Percentiles rank a stretch among this genome's conserved stretches.
Conservation (phyloP, 23 red algal species). For the Gracilaria gracilis region DNA sequence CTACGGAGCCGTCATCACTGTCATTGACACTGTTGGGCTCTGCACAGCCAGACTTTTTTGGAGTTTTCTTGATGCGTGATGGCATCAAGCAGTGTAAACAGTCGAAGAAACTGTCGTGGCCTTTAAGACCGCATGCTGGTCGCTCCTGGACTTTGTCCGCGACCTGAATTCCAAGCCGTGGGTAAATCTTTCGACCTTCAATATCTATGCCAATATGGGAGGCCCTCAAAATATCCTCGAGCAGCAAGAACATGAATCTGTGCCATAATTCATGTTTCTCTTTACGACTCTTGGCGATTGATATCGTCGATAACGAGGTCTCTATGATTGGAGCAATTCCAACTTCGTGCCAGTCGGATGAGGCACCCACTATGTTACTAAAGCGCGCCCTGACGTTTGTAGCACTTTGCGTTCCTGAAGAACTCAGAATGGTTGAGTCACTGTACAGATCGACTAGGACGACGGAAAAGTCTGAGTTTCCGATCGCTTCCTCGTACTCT, state of each 20-base stretch:
- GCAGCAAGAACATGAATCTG: neutral
- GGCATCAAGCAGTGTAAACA: constrained; percentile 12
- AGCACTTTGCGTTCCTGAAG: constrained; percentile 5
- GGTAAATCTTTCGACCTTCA: neutral
- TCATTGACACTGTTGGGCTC: too few species aligned
- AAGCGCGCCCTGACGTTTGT: neutral
- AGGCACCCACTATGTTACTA: neutral
- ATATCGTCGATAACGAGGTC: neutral
- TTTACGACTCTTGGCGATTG: neutral
- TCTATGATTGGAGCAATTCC: constrained; percentile 4
- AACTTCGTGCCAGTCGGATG: neutral
- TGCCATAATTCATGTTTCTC: constrained; percentile 12
- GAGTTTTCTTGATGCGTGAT: neutral
- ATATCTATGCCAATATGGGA: neutral
- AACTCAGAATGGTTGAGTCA: neutral
- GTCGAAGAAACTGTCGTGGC: constrained; percentile 4
- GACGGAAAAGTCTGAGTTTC: neutral
- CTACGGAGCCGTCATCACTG: too few species aligned
- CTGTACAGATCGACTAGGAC: constrained; percentile 14
- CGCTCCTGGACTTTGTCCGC: constrained; percentile 13
- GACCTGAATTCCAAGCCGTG: neutral
- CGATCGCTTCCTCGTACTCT: neutral
- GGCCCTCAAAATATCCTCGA: neutral
- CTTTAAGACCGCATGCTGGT: neutral
- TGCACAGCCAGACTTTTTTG: neutral